These are phyloP conservation scores for Penicillium coffeae DNA, from an alignment of 495 filamentous ascomycete genomes.

Conservation along the genomic window DNA sequence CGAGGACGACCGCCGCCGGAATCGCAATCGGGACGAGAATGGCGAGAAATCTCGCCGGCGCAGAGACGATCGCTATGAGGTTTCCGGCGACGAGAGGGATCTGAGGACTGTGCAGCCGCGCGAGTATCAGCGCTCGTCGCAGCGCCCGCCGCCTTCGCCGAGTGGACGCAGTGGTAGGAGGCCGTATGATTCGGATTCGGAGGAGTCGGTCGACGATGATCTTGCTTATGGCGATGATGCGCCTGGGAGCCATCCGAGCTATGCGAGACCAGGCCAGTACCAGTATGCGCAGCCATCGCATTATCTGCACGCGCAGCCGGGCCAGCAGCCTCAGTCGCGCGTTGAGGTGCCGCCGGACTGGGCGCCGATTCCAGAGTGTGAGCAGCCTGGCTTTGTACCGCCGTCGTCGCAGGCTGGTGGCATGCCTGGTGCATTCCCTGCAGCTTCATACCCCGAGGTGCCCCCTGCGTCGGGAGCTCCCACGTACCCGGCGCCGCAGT, in stretches of 20 bases:
- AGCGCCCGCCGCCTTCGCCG: conserved; percentile 18
- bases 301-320: conserved; percentile 19
- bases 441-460: conserved; percentile 17
- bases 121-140: conserved; percentile 21
- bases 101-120: conserved; percentile 12
- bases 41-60: conserved; percentile 17
- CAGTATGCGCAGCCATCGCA: conserved; percentile 47
- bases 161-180: conserved; percentile 25
- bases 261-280: conserved; percentile 47
- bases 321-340: not conserved
- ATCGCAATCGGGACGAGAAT: conserved; percentile 27
- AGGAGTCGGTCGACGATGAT: conserved; percentile 34
- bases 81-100: conserved; percentile 31
- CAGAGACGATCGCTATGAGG: conserved; percentile 36
- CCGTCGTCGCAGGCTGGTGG: conserved; percentile 28
- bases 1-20: conserved; percentile 34
- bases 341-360: conserved; percentile 20
- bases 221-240: conserved; percentile 41
- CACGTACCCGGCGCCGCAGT: conserved; percentile 23
- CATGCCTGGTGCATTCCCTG: conserved; percentile 43
- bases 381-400: conserved; percentile 40
- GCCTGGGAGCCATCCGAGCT: conserved; percentile 38
- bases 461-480: conserved; percentile 21
- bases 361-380: conserved; percentile 39
- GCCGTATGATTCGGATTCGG: conserved; percentile 30